Evolutionary conservation across 1,139 yeast genomes (phyloP).

Genomic region (Entelexis paramagnoliae): DNA sequence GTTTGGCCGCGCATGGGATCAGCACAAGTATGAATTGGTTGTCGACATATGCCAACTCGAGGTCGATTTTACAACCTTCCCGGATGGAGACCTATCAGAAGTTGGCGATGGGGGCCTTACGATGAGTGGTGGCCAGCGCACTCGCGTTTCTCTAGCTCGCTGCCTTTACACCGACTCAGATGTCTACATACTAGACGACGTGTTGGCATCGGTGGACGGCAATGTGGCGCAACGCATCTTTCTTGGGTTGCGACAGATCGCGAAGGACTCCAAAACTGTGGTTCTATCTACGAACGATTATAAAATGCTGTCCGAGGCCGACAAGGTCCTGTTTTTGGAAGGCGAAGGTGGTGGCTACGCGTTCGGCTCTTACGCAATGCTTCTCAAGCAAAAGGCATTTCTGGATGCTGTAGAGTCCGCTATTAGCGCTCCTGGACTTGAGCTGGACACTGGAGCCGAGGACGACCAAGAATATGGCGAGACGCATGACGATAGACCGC

Average conservation of each 20-base stretch:
- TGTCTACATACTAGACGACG: constrained; percentile 69
- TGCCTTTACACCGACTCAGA: constrained; percentile 65
- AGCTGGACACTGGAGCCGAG: neutral
- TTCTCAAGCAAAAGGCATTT: neutral
- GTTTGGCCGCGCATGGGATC: constrained; percentile 55
- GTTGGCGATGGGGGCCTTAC: constrained; percentile 90
- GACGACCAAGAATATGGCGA: neutral
- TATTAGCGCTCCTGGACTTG: neutral
- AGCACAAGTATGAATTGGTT: constrained; percentile 44
- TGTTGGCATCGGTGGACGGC: constrained; percentile 83
- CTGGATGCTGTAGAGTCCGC: neutral
- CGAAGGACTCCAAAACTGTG: constrained; percentile 24
- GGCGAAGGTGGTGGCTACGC: constrained; percentile 31
- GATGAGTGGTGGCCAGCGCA: constrained; percentile 87
- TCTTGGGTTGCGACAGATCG: constrained; percentile 1
- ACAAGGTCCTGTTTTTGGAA: constrained; percentile 26
- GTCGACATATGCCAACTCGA: constrained; percentile 55
- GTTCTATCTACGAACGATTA: constrained; percentile 14
- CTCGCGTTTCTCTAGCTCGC: constrained; percentile 72
- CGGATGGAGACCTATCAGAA: constrained; percentile 77
- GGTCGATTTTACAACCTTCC: constrained; percentile 57
- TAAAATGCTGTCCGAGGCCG: constrained; percentile 3
- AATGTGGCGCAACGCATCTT: constrained; percentile 53
- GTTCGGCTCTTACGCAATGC: constrained; percentile 30
- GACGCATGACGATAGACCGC: neutral